Conservation (phyloP, 129 eudicot genomes). For the Chrysanthemum makinoi region DNA sequence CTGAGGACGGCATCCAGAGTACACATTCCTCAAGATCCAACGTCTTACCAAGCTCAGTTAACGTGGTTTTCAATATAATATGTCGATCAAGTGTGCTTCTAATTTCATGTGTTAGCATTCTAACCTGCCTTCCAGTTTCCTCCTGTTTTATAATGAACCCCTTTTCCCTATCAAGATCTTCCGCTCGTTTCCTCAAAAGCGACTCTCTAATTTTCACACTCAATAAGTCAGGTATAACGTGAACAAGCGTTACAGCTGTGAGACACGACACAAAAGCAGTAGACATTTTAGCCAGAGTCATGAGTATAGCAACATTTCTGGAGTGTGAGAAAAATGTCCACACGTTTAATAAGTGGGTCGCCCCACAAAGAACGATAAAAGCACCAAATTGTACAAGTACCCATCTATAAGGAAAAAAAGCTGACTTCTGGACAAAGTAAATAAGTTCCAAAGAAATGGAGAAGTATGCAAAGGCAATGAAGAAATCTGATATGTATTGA, state of each 20-base stretch:
- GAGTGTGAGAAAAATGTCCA: constrained; percentile 48
- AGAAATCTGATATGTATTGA: constrained; percentile 53
- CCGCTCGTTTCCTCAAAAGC: constrained; percentile 39
- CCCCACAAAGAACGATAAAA: constrained; percentile 55
- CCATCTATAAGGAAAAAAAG: constrained; percentile 52
- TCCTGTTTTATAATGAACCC: constrained; percentile 45
- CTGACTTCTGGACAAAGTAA: constrained; percentile 50
- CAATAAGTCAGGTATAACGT: constrained; percentile 45
- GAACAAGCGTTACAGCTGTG: constrained; percentile 53
- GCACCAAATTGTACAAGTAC: constrained; percentile 54
- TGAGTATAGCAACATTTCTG: constrained; percentile 41
- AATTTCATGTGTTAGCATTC: constrained; percentile 60
- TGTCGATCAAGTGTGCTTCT: constrained; percentile 58
- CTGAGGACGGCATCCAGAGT: constrained; percentile 51
- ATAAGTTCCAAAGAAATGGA: constrained; percentile 60
- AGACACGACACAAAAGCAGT: constrained; percentile 49
- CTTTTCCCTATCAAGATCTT: constrained; percentile 57
- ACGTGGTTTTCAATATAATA: constrained; percentile 51
- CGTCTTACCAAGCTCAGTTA: constrained; percentile 51
- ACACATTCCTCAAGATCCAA: constrained; percentile 57
- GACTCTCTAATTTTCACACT: constrained; percentile 42
- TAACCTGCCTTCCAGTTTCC: constrained; percentile 51
- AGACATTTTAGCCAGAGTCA: constrained; percentile 44
- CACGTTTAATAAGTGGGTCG: constrained; percentile 50
- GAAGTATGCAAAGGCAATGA: constrained; percentile 55